phyloP scores from a whole-genome alignment of 352 stramenopile genomes.

The Phytophthora macrochlamydospora region DNA sequence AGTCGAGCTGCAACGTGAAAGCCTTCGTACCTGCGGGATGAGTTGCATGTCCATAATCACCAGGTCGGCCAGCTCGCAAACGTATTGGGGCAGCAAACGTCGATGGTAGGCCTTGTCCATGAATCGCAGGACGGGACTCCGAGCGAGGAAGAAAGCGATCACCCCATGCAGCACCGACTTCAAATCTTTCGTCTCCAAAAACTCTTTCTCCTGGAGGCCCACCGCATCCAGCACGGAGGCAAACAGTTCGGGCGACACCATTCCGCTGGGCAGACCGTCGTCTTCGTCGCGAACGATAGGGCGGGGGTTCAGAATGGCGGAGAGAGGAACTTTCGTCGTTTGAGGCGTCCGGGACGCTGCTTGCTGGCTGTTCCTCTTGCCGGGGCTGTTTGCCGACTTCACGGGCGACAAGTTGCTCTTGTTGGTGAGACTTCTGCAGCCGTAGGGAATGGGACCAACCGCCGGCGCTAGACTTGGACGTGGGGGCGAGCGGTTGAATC shows the following conservation, averaged over 20 bases:
- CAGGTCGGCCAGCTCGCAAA: slow-evolving; percentile 45
- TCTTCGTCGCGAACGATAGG: slow-evolving; percentile 4
- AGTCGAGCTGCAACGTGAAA: too few species aligned
- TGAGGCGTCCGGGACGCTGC: slow-evolving; percentile 15
- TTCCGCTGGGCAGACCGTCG: not conserved
- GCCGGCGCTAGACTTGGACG: slow-evolving; percentile 16
- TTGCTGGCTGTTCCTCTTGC: slow-evolving; percentile 11
- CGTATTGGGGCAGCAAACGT: slow-evolving; percentile 53
- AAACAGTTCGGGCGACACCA: slow-evolving; percentile 54
- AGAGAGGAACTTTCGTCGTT: slow-evolving; percentile 28
- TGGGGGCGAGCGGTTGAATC: slow-evolving; percentile 30
- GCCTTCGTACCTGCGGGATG: slow-evolving; percentile 36
- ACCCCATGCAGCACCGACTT: slow-evolving; percentile 54
- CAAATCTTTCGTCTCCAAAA: slow-evolving; percentile 50
- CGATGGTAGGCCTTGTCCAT: slow-evolving; percentile 69
- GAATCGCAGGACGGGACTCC: slow-evolving; percentile 53
- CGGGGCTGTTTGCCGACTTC: slow-evolving; percentile 4
- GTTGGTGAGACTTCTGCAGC: slow-evolving; percentile 17
- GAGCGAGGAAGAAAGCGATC: slow-evolving; percentile 59
- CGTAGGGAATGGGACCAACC: slow-evolving; percentile 12
- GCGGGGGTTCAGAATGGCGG: slow-evolving; percentile 27
- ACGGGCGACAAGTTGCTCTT: slow-evolving; percentile 15
- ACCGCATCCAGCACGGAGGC: slow-evolving; percentile 39
- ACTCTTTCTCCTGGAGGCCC: slow-evolving; percentile 45
- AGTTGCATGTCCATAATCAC: slow-evolving; percentile 58